Percentiles rank a stretch among this genome's conserved stretches.
These are phyloP conservation scores for Dryadomyces quercus-mongolicae DNA, from an alignment of 2,329 filamentous ascomycete species.

Conservation along the genomic window DNA sequence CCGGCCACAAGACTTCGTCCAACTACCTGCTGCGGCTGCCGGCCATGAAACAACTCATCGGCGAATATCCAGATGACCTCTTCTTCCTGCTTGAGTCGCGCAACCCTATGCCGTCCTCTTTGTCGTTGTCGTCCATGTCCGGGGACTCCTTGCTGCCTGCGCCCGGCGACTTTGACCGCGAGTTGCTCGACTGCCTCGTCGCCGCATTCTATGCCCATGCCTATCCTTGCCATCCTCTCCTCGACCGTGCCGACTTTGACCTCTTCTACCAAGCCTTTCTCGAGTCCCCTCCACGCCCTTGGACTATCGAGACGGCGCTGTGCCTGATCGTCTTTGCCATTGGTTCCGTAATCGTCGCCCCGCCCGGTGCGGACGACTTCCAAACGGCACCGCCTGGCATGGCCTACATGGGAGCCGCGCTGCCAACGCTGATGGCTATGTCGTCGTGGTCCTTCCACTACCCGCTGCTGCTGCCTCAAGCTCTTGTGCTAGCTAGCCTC, in stretches of 20 bases:
- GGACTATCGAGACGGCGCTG: slow-evolving; percentile 16
- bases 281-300: slow-evolving; percentile 11
- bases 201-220: slow-evolving; percentile 16
- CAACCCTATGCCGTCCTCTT: slow-evolving; percentile 13
- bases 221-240: slow-evolving; percentile 17
- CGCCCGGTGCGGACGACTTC: slow-evolving; percentile 10
- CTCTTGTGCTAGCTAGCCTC: slow-evolving; percentile 19
- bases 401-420: slow-evolving; percentile 18
- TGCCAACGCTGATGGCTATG: slow-evolving; percentile 17
- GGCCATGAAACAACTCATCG: slow-evolving; percentile 17
- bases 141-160: background rate
- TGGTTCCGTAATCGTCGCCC: slow-evolving; percentile 14
- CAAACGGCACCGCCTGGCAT: slow-evolving; percentile 16
- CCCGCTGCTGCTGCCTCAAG: slow-evolving; percentile 16
- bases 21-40: slow-evolving; percentile 17
- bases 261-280: slow-evolving; percentile 14
- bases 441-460: slow-evolving; percentile 19
- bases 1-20: slow-evolving; percentile 19
- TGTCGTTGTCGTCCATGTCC: slow-evolving; percentile 5
- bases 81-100: slow-evolving; percentile 18
- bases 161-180: background rate
- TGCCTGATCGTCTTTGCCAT: slow-evolving; percentile 20
- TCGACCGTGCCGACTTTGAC: slow-evolving; percentile 17
- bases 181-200: slow-evolving; percentile 14
- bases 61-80: slow-evolving; percentile 17